Percentiles rank a stretch among this genome's conserved stretches.
Evolutionary conservation across 2,329 filamentous ascomycete genomes (phyloP).

Genomic region (Aureobasidium sp.): DNA sequence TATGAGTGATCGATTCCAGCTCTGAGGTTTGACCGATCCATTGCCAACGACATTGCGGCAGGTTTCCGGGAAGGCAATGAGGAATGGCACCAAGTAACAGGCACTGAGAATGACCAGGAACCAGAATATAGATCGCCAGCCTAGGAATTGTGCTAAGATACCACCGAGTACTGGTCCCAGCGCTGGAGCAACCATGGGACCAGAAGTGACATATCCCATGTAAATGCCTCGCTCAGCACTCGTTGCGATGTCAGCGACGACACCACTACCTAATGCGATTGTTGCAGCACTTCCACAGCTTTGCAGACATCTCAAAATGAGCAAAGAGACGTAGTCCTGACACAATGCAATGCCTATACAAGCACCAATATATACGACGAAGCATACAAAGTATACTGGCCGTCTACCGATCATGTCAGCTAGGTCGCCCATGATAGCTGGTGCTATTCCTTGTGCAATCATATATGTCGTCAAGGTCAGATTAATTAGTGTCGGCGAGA

Average conservation of each 20-base stretch:
- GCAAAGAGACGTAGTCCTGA: conserved; percentile 28
- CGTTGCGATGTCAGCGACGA: conserved; percentile 30
- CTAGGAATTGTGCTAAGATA: conserved; percentile 26
- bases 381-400: conserved; percentile 42
- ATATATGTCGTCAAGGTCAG: conserved; percentile 16
- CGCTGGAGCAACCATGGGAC: conserved; percentile 19
- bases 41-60: conserved; percentile 35
- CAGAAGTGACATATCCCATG: conserved; percentile 25
- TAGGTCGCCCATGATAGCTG: conserved; percentile 44
- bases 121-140: conserved; percentile 33
- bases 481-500: conserved; percentile 13
- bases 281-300: conserved; percentile 32
- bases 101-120: conserved; percentile 35
- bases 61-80: conserved; percentile 30
- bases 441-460: conserved; percentile 43
- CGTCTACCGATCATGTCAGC: conserved; percentile 44
- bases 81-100: conserved; percentile 21
- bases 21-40: conserved; percentile 22
- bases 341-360: conserved; percentile 34
- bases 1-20: conserved; percentile 22
- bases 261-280: conserved; percentile 28
- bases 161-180: conserved; percentile 24
- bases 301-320: conserved; percentile 33
- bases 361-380: conserved; percentile 33
- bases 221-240: conserved; percentile 27